phyloP scores from a whole-genome alignment of 495 filamentous ascomycete species.

The Neurospora terricola region DNA sequence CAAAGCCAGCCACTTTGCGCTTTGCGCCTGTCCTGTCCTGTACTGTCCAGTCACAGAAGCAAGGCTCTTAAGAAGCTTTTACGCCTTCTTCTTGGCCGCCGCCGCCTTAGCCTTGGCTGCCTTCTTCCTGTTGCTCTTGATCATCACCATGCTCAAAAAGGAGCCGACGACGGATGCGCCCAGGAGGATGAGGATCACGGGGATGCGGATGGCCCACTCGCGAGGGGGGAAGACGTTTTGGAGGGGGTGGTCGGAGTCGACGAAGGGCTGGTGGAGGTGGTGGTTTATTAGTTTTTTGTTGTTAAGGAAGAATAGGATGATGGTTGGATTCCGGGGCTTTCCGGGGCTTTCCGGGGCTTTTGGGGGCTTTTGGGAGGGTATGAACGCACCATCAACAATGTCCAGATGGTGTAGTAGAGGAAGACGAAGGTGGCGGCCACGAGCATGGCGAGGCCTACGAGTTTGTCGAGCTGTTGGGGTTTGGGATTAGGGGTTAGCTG shows the following conservation, averaged over 20 bases:
- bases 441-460: slow-evolving; percentile 96
- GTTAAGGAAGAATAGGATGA: too few species aligned
- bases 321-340: too few species aligned
- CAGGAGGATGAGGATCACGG: slow-evolving; percentile 88
- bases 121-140: slow-evolving; percentile 95
- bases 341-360: background rate
- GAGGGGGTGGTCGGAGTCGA: slow-evolving; percentile 85
- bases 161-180: slow-evolving; percentile 91
- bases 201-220: slow-evolving; percentile 97
- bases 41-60: background rate
- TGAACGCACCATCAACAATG: slow-evolving; percentile 74
- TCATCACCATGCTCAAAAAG: slow-evolving; percentile 96
- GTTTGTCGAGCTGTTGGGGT: slow-evolving; percentile 70
- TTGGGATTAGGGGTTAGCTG: slow-evolving; percentile 10
- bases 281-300: background rate
- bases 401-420: slow-evolving; percentile 98
- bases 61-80: background rate
- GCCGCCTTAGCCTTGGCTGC: slow-evolving; percentile 78
- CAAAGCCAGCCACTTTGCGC: background rate
- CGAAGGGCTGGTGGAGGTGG: slow-evolving; percentile 63
- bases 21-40: background rate
- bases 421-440: slow-evolving; percentile 91
- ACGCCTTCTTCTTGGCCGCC: slow-evolving; percentile 45
- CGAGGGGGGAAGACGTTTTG: slow-evolving; percentile 94
- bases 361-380: background rate